phyloP scores from a whole-genome alignment of 192 early-diverging fungal genomes.

The Jimgerdemannia lactiflua region DNA sequence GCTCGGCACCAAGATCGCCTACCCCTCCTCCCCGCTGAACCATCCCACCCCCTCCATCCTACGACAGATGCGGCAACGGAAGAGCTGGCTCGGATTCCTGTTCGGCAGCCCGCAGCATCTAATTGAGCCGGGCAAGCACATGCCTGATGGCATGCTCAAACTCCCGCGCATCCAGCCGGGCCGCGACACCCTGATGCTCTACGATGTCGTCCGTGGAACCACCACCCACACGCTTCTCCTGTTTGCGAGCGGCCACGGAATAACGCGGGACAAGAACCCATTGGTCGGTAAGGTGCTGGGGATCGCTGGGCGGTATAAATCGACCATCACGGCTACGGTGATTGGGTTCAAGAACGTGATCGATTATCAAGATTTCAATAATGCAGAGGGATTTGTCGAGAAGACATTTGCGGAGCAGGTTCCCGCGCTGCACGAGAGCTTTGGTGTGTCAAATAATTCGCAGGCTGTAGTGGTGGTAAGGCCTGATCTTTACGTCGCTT shows the following conservation, averaged over 20 bases:
- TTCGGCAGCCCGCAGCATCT: not conserved
- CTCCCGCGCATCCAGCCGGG: not conserved
- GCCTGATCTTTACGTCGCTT: constrained; percentile 24
- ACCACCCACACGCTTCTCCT: not conserved
- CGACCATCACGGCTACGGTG: not conserved
- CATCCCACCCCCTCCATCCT: not conserved
- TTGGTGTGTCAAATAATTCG: not conserved
- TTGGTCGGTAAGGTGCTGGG: not conserved
- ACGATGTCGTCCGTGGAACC: not conserved
- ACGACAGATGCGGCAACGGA: not conserved
- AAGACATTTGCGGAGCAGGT: not conserved
- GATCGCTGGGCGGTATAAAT: not conserved
- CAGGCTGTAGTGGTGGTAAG: constrained; percentile 15
- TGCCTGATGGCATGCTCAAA: not conserved
- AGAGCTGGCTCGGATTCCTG: constrained; percentile 1
- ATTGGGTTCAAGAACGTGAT: not conserved
- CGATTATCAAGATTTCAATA: not conserved
- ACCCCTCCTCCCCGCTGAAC: not conserved
- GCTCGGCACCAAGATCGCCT: not conserved
- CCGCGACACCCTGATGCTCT: not conserved
- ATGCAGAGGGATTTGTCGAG: not conserved
- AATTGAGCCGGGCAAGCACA: not conserved
- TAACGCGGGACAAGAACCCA: not conserved
- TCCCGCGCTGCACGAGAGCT: not conserved
- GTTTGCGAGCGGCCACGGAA: not conserved